phyloP scores from a whole-genome alignment of 108 stramenopile species.

The Seminavis robusta region DNA sequence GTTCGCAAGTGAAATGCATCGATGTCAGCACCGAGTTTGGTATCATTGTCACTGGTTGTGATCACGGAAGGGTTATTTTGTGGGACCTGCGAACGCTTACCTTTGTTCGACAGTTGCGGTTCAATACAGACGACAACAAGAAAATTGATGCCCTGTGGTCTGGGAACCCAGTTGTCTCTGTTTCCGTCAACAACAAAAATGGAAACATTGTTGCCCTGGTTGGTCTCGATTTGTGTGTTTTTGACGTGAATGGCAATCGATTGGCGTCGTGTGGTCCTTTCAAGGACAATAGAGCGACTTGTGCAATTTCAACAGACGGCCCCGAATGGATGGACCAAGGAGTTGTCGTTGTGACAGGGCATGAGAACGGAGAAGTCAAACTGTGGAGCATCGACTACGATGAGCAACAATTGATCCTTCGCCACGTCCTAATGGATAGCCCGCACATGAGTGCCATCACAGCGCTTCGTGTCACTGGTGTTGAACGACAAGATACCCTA shows the following conservation, averaged over 20 bases:
- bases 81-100: conserved; percentile 92
- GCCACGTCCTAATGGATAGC: conserved; percentile 60
- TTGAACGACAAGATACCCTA: conserved; percentile 74
- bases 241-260: conserved; percentile 88
- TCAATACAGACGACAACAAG: conserved; percentile 30
- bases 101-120: conserved; percentile 74
- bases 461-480: conserved; percentile 54
- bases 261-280: conserved; percentile 57
- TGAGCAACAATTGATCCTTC: conserved; percentile 37
- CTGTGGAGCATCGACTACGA: conserved; percentile 86
- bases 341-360: conserved; percentile 90
- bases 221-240: conserved; percentile 73
- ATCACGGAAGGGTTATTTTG: conserved; percentile 81
- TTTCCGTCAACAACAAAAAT: conserved; percentile 86
- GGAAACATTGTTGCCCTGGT: conserved; percentile 88
- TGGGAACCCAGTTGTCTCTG: conserved; percentile 52
- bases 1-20: conserved; percentile 83
- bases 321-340: conserved; percentile 93
- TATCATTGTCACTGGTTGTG: conserved; percentile 84
- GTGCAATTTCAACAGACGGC: conserved; percentile 85
- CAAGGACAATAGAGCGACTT: conserved; percentile 45
- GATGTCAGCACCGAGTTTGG: conserved; percentile 84
- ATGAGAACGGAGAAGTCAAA: conserved; percentile 88
- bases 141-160: conserved; percentile 11
- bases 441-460: conserved; percentile 78